These are phyloP conservation scores for Arabis hirsuta DNA, from an alignment of 345 rosid genomes.

Conservation along the genomic window DNA sequence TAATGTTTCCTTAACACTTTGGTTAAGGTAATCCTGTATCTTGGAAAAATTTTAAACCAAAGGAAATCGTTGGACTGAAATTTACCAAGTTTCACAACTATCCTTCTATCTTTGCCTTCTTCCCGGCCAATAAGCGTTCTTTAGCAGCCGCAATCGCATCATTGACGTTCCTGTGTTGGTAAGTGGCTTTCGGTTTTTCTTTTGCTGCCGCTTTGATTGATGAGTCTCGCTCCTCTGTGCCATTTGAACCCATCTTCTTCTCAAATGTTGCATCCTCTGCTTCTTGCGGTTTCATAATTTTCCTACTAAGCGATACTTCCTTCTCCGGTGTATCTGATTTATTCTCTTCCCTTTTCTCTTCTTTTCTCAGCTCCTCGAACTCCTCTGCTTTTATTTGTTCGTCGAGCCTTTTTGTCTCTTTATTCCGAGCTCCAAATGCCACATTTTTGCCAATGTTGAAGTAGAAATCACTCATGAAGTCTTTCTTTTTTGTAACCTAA, in stretches of 20 bases:
- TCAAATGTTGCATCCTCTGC: conserved; percentile 42
- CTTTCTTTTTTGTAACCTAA: conserved; percentile 88
- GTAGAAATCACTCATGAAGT: conserved; percentile 73
- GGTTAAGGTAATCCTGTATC: no score
- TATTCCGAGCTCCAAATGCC: conserved; percentile 72
- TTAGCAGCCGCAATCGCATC: conserved; percentile 78
- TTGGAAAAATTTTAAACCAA: no score
- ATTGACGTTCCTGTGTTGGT: conserved; percentile 65
- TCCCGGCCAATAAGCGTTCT: conserved; percentile 78
- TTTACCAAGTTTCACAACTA: not conserved
- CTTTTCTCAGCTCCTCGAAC: conserved; percentile 47
- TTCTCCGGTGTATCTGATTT: conserved; percentile 32
- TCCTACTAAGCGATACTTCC: conserved; percentile 28
- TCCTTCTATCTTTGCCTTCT: conserved; percentile 63
- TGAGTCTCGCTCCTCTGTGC: conserved; percentile 37
- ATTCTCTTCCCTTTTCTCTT: conserved; percentile 47
- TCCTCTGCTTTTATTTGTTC: conserved; percentile 51
- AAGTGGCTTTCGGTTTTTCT: conserved; percentile 46
- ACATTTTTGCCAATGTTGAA: conserved; percentile 80
- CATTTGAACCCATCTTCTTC: conserved; percentile 35
- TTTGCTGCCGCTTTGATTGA: conserved; percentile 43
- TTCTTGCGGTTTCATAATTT: conserved; percentile 46
- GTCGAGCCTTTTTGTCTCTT: conserved; percentile 50
- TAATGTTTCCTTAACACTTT: no score
- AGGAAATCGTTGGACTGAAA: not conserved